Evolutionary conservation across 2,329 filamentous ascomycete genomes (phyloP), one percentile per base, ranked within the genome.

Genomic region (Clonostachys rhizophaga): DNA sequence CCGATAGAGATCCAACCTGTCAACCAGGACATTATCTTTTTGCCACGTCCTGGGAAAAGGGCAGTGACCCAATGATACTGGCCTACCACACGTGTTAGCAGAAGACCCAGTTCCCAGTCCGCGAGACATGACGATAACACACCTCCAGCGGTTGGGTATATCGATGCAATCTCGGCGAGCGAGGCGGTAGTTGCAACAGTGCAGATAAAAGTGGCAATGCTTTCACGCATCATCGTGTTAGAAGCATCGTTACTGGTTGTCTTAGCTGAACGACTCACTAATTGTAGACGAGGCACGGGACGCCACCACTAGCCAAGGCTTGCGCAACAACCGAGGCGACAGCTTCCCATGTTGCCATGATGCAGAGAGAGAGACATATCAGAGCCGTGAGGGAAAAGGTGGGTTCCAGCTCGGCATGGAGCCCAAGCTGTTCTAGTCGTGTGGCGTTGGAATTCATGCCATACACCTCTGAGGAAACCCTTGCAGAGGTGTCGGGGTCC

Each of bases 31-130:
- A 50, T 49, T 11, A 47, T 34, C 4, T 40, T 33, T 24, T 51
- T 47, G 8, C 35, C 45, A 8, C 43, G 41, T 2, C 18, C 9
- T 14, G 55, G 55, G 40, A 44, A 50, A 2, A 74, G 58, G 5
- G 63, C 65, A 1, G 69, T 63, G 8, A 72, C 67, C 70, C 70
- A 74, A 54, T 73, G 68, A 41, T 74, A 72, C 56, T 72, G 70
- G 9, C 69, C 68, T 68, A 40, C 18, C 18, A 20, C 14, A 34
- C 24, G 43, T 14, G 11, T 44, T 16, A 37, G 12, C 12, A 37
- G 35, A 13, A 37, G 5, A 13, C 45, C 6, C 16, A 1, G 12
- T 30, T 4, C 11, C 30, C 9, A 42, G 33, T 34, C 5, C 37
- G 37, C 11, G 4, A n/a, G 14, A 13, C 9, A 5, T 16, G 35